A percentile compares a stretch with the other conserved stretches of the same genome.
phyloP scores from a whole-genome alignment of 108 stramenopile species.

The Skeletonema costatum region DNA sequence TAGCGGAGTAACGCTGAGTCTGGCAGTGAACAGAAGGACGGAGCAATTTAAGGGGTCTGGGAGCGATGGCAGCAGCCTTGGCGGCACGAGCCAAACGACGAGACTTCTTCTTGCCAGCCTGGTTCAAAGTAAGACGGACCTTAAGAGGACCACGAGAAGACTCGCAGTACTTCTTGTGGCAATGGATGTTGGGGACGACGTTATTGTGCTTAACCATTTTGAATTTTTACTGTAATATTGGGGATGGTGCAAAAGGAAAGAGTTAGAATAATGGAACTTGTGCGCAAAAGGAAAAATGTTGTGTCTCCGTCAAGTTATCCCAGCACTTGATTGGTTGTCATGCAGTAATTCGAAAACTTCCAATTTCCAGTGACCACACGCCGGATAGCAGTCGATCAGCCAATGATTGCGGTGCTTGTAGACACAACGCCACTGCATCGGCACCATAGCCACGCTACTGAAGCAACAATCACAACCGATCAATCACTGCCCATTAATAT shows the following conservation, averaged over 20 bases:
- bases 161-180: slow-evolving; percentile 94
- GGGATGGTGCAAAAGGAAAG: not conserved
- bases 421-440: not conserved
- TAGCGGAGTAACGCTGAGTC: slow-evolving; percentile 95
- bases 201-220: slow-evolving; percentile 99
- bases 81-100: slow-evolving; percentile 93
- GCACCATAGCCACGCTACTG: not conserved
- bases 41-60: slow-evolving; percentile 92
- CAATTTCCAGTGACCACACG: not conserved
- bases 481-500: not conserved
- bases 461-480: too few species aligned
- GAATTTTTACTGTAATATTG: not conserved
- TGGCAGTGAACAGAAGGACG: slow-evolving; percentile 96
- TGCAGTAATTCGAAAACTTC: not conserved
- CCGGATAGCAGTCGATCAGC: not conserved
- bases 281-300: not conserved
- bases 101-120: slow-evolving; percentile 96
- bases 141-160: slow-evolving; percentile 92
- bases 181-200: slow-evolving; percentile 97
- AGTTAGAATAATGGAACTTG: not conserved
- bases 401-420: not conserved
- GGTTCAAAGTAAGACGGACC: slow-evolving; percentile 92
- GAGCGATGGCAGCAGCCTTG: slow-evolving; percentile 96
- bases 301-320: not conserved
- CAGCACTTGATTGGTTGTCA: not conserved